Conservation (phyloP, 2,329 filamentous ascomycete genomes). For the Phaeosphaeriaceae sp. region DNA sequence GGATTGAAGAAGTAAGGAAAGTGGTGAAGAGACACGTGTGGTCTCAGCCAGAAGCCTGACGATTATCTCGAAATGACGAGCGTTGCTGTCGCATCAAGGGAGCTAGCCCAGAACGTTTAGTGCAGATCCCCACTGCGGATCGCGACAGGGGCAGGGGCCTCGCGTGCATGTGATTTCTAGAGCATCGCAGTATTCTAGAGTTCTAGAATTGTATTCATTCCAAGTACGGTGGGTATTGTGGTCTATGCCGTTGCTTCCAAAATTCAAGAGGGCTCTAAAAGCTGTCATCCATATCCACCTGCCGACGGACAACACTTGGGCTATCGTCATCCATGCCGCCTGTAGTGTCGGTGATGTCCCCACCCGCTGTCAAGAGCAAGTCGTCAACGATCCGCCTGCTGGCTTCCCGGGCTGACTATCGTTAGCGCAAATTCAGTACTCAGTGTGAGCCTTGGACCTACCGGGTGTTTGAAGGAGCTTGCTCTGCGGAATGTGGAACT, state of each 20-base stretch:
- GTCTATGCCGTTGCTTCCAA: conserved; percentile 3
- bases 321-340: conserved; percentile 54
- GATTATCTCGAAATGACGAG: conserved; percentile 34
- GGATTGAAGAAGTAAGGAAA: conserved; percentile 3
- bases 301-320: conserved; percentile 56
- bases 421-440: conserved; percentile 11
- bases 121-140: conserved; percentile 9
- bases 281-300: conserved; percentile 56
- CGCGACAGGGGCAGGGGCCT: background rate
- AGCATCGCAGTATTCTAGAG: background rate
- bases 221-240: conserved; percentile 14
- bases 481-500: conserved; percentile 80
- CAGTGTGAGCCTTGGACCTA: conserved; percentile 49
- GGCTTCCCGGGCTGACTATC: conserved; percentile 71
- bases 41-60: conserved; percentile 15
- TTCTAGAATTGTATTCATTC: background rate
- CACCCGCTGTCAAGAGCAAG: conserved; percentile 77
- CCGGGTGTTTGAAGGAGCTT: conserved; percentile 81
- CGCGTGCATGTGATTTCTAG: background rate
- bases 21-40: conserved; percentile 14
- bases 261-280: conserved; percentile 41
- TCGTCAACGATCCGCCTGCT: conserved; percentile 83
- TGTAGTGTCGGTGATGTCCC: conserved; percentile 57
- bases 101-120: conserved; percentile 17
- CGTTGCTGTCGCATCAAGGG: conserved; percentile 23